Evolutionary conservation across 2,329 filamentous ascomycete species (phyloP), one percentile per base, ranked within the genome.

Genomic region (Venturiaceae sp.): DNA sequence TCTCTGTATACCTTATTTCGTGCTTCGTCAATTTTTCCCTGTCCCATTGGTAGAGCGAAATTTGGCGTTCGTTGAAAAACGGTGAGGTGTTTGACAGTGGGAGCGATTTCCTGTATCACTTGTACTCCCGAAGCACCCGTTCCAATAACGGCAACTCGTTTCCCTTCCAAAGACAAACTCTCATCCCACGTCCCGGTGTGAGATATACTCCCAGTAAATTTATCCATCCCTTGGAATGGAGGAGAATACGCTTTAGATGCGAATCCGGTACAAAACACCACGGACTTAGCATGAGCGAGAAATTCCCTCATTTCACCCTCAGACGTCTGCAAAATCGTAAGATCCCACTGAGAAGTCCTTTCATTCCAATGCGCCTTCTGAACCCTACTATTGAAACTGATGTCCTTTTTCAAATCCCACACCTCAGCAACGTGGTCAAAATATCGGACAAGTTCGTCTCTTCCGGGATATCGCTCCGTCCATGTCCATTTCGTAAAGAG

Each of bases 101-200:
- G 66, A 0, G 70, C 72, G 6, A 75, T 60, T 11, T 70, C 60
- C 8, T 73, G 74, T 2, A 76, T 60, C 75, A 41, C 23, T 63
- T 87, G 84, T 1, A 87, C 79, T 1, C 84, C 84, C 0, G 82
- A 82, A 0, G 83, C 81, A 1, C 84, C 84, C 0, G 83, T 86
- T 13, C 84, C 84, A 34, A 87, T 80, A 58, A 87, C 77, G 14
- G 79, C 84, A 54, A 82, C 78, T 19, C 78, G 76, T n/a, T n/a
- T n/a, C n/a, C n/a, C 50, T 59, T 71, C 75, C 2, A 72, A 73
- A 11, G 72, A 74, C 60, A 67, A 66, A 3, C 66, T 59, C 59
- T 75, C 74, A 52, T 73, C 66, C 74, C 73, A 76, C 19, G 72
- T 66, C 6, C 66, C 64, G 1, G 74, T 71, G 62, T 77, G 75